Evolutionary conservation across 2,329 filamentous ascomycete genomes (phyloP).

Genomic region (Camillea tinctor): DNA sequence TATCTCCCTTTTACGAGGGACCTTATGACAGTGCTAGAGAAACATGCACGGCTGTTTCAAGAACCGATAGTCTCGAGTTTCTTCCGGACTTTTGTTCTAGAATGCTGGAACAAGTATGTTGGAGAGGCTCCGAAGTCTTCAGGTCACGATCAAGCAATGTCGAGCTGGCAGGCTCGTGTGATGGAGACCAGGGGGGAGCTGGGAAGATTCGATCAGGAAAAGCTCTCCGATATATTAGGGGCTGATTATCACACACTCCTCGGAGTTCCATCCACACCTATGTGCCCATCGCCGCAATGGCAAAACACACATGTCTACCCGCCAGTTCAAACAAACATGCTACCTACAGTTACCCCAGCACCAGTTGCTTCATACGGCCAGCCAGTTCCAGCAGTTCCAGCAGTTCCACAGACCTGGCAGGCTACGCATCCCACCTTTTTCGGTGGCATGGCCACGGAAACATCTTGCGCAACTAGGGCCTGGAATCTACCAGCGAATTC

Average conservation of each 20-base stretch:
- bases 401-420: background rate
- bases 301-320: background rate
- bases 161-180: background rate
- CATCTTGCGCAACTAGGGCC: background rate
- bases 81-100: slow-evolving; percentile 1
- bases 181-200: background rate
- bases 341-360: background rate
- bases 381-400: background rate
- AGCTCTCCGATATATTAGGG: background rate
- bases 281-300: background rate
- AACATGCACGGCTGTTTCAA: background rate
- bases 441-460: background rate
- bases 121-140: background rate
- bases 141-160: background rate
- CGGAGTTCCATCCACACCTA: background rate
- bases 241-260: background rate
- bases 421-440: background rate
- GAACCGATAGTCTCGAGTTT: background rate
- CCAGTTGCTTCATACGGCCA: background rate
- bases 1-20: slow-evolving; percentile 6
- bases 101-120: slow-evolving; percentile 5
- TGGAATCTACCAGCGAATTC: too few relatives aligned
- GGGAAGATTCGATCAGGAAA: background rate
- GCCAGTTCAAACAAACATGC: background rate
- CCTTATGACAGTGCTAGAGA: slow-evolving; percentile 1